Conservation (phyloP, 2,329 filamentous ascomycete species). For the Calonectria pauciramosa region DNA sequence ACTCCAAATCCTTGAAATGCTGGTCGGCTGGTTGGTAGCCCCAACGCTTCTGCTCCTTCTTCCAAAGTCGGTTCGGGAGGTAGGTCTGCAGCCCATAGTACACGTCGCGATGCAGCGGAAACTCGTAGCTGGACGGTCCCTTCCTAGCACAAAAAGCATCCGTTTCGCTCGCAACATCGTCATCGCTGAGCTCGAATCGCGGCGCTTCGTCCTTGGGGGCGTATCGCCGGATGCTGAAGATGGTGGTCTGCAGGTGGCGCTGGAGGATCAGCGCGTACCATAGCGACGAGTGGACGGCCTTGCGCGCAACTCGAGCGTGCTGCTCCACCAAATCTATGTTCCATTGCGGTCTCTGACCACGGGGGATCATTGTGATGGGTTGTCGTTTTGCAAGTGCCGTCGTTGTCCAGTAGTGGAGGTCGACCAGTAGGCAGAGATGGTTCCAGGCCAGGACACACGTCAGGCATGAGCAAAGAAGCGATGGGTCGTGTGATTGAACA, state of each 20-base stretch:
- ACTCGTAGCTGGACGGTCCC: not conserved
- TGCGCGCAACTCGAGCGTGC: not conserved
- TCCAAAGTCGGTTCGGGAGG: not conserved
- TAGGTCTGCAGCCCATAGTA: conserved; percentile 1
- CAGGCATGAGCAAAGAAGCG: conserved; percentile 10
- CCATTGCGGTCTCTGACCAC: not conserved
- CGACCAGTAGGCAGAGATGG: conserved; percentile 4
- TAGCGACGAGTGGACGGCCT: not conserved
- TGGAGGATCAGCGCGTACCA: conserved; percentile 7
- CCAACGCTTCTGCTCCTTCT: not conserved
- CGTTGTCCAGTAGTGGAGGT: not conserved
- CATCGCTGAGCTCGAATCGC: not conserved
- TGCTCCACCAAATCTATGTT: not conserved
- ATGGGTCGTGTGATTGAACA: not conserved
- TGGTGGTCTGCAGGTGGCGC: not conserved
- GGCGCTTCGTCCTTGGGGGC: not conserved
- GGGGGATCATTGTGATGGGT: conserved; percentile 3
- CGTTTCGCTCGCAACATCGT: not conserved
- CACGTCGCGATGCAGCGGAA: not conserved
- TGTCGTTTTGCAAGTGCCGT: not conserved
- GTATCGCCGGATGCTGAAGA: not conserved
- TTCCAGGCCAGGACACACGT: conserved; percentile 16
- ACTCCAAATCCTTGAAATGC: not conserved
- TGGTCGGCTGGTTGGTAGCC: conserved; percentile 1
- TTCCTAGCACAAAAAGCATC: not conserved